Evolutionary conservation across 495 filamentous ascomycete species (phyloP).

Genomic region (Podospora pseudocomata): DNA sequence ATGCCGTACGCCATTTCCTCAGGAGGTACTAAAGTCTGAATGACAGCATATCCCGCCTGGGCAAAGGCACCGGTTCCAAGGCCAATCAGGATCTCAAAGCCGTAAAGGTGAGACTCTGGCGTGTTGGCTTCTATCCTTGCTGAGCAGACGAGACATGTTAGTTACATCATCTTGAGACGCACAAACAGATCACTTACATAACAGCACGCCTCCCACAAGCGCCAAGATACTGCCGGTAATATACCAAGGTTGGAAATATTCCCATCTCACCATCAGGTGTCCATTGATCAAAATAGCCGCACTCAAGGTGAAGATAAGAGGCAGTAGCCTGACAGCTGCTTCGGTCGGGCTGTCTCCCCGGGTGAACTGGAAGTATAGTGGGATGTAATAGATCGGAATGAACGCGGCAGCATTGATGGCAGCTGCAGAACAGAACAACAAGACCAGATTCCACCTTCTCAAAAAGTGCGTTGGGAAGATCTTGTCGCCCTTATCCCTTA

Average conservation of each 20-base stretch:
- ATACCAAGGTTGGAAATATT: constrained; percentile 60
- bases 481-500: constrained; percentile 41
- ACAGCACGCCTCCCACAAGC: constrained; percentile 48
- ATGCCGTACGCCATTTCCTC: constrained; percentile 42
- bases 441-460: constrained; percentile 34
- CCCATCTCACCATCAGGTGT: constrained; percentile 43
- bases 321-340: constrained; percentile 55
- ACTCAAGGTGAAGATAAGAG: constrained; percentile 52
- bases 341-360: constrained; percentile 44
- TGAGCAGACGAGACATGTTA: background rate
- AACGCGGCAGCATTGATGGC: constrained; percentile 36
- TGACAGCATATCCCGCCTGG: constrained; percentile 52
- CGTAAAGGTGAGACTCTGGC: constrained; percentile 46
- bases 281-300: constrained; percentile 47
- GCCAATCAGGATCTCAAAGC: constrained; percentile 50
- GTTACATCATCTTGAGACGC: background rate
- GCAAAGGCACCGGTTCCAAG: constrained; percentile 50
- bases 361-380: constrained; percentile 59
- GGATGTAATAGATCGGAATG: constrained; percentile 48
- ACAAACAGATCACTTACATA: constrained; percentile 24
- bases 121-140: constrained; percentile 20
- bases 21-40: constrained; percentile 43
- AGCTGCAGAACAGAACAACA: constrained; percentile 42
- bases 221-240: constrained; percentile 44
- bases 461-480: constrained; percentile 56